Conservation (phyloP, 441 rosid species). For the Breynia disticha region DNA sequence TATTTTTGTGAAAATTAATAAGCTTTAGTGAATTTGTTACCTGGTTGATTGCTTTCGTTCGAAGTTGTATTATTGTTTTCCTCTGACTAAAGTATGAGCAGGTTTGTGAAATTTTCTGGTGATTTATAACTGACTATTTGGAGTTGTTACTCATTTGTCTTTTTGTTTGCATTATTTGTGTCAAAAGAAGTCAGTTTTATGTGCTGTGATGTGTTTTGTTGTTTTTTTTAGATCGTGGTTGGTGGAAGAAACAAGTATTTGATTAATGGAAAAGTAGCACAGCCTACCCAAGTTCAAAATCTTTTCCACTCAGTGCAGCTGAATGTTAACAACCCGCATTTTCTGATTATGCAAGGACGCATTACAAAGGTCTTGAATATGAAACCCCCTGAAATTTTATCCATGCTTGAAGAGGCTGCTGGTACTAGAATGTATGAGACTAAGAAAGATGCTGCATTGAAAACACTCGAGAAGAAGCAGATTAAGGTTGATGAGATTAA, state of each 20-base stretch:
- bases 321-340: conserved; percentile 95
- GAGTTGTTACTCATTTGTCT: not conserved
- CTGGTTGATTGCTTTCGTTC: no score
- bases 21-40: no score
- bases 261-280: conserved; percentile 92
- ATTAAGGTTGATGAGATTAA: conserved; percentile 91
- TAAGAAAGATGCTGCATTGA: conserved; percentile 81
- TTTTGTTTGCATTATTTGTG: not conserved
- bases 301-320: conserved; percentile 97
- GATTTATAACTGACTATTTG: no score
- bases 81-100: no score
- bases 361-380: conserved; percentile 92
- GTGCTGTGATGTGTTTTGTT: not conserved
- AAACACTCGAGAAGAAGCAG: conserved; percentile 96
- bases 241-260: conserved; percentile 96
- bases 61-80: no score
- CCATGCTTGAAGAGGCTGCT: conserved; percentile 99
- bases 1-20: no score
- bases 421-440: conserved; percentile 99
- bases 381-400: conserved; percentile 96
- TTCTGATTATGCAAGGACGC: conserved; percentile 99
- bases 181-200: not conserved
- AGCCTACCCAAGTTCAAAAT: conserved; percentile 97
- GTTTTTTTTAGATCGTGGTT: conserved; percentile 67
- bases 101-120: no score